phyloP scores from a whole-genome alignment of 441 rosid species.

The Pelargonium myrrhifolium region DNA sequence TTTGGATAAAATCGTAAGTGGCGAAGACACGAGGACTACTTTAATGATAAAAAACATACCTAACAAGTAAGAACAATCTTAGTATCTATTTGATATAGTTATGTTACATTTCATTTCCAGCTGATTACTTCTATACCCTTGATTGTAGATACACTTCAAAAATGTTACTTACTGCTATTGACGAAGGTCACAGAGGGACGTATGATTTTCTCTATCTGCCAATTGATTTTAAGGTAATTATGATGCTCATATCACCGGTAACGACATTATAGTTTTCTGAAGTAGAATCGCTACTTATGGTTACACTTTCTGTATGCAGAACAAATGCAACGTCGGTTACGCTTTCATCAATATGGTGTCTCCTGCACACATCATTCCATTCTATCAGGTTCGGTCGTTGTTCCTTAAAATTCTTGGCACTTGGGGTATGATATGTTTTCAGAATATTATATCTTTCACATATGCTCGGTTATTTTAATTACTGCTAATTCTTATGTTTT shows the following conservation, averaged over 20 bases:
- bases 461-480: neutral
- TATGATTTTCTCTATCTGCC: conserved; percentile 79
- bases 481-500: conserved; percentile 3
- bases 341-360: conserved; percentile 82
- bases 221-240: conserved; percentile 63
- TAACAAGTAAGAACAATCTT: conserved; percentile 51
- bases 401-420: neutral
- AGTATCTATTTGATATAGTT: conserved; percentile 10
- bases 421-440: neutral
- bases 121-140: conserved; percentile 17
- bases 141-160: conserved; percentile 62
- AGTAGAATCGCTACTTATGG: conserved; percentile 15
- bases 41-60: conserved; percentile 83
- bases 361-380: conserved; percentile 66
- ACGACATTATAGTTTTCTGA: neutral
- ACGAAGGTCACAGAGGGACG: conserved; percentile 59
- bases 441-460: neutral
- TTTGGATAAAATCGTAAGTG: conserved; percentile 54
- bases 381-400: conserved; percentile 48
- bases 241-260: conserved; percentile 12
- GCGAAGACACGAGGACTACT: conserved; percentile 75
- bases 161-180: conserved; percentile 79
- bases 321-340: conserved; percentile 81
- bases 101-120: neutral
- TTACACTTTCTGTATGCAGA: conserved; percentile 40